Conservation (phyloP, 2,329 filamentous ascomycete genomes). For the Pestalotiopsis sp. region DNA sequence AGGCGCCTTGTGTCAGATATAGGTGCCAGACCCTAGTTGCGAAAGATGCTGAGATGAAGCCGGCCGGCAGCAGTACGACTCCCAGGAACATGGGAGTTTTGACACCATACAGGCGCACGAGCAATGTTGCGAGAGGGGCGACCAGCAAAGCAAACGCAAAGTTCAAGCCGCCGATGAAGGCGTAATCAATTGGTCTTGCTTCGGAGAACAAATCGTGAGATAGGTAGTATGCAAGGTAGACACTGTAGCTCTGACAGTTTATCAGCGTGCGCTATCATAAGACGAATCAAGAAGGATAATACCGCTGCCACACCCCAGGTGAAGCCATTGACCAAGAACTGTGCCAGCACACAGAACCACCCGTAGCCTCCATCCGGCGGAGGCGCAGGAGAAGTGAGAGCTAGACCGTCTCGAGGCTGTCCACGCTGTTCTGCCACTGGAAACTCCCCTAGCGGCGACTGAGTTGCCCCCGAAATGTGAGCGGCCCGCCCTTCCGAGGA, state of each 20-base stretch:
- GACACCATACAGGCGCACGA: constrained; percentile 35
- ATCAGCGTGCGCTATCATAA: not conserved
- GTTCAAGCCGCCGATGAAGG: constrained; percentile 60
- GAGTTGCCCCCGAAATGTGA: too few species aligned
- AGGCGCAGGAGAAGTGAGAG: too few species aligned
- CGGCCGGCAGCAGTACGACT: not conserved
- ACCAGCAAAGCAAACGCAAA: constrained; percentile 44
- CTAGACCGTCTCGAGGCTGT: too few species aligned
- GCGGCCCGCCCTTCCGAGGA: too few species aligned
- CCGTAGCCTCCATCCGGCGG: constrained; percentile 61
- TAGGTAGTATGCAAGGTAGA: constrained; percentile 61
- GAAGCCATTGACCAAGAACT: constrained; percentile 36
- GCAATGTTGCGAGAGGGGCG: constrained; percentile 39
- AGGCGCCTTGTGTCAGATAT: constrained; percentile 50
- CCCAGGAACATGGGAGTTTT: constrained; percentile 28
- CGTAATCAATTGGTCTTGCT: constrained; percentile 56
- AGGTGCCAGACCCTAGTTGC: not conserved
- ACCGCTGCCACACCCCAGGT: constrained; percentile 43
- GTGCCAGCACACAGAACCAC: constrained; percentile 42
- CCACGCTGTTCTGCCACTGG: too few species aligned
- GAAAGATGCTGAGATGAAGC: not conserved
- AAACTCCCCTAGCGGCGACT: too few species aligned
- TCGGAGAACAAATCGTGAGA: constrained; percentile 50
- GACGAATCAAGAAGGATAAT: constrained; percentile 11
- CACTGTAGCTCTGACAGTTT: constrained; percentile 44